Evolutionary conservation across 2,329 filamentous ascomycete genomes (phyloP).

Genomic region (Simplicillium aogashimaense): DNA sequence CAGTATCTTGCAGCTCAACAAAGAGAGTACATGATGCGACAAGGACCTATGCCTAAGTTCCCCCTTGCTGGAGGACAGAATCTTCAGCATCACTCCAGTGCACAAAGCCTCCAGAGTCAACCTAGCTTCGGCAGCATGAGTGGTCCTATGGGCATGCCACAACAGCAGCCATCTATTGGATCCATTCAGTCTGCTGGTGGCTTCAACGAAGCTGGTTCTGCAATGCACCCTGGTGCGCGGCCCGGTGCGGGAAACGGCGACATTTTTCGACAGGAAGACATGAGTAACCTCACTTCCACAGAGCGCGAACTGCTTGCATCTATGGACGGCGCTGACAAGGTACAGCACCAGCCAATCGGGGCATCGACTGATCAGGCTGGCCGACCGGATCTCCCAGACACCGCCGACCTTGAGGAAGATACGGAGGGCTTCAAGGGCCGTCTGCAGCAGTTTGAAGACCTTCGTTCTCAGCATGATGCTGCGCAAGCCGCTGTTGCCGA

Average conservation of each 20-base stretch:
- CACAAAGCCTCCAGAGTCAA: conserved; percentile 92
- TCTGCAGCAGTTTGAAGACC: conserved; percentile 72
- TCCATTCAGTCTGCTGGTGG: conserved; percentile 51
- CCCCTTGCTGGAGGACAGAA: conserved; percentile 39
- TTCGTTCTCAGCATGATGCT: conserved; percentile 63
- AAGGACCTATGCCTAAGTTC: conserved; percentile 69
- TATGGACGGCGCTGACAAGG: conserved; percentile 19
- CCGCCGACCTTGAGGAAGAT: conserved; percentile 42
- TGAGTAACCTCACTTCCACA: conserved; percentile 50
- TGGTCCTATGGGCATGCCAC: conserved; percentile 60
- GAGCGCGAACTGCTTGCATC: conserved; percentile 44
- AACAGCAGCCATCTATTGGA: conserved; percentile 39
- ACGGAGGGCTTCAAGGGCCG: conserved; percentile 57
- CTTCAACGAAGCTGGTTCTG: conserved; percentile 55
- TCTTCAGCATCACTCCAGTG: conserved; percentile 88
- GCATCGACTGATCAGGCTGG: conserved; percentile 24
- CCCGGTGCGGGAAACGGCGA: conserved; percentile 29
- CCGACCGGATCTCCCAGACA: conserved; percentile 37
- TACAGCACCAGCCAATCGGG: conserved; percentile 25
- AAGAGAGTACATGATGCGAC: conserved; percentile 82
- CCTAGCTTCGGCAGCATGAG: conserved; percentile 93
- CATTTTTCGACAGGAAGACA: conserved; percentile 60
- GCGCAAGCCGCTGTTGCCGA: conserved; percentile 27
- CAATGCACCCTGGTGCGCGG: conserved; percentile 26
- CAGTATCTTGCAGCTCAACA: conserved; percentile 95